These are phyloP conservation scores for Sarcomyxa edulis DNA, from an alignment of 768 basidiomycete species.

Conservation along the genomic window DNA sequence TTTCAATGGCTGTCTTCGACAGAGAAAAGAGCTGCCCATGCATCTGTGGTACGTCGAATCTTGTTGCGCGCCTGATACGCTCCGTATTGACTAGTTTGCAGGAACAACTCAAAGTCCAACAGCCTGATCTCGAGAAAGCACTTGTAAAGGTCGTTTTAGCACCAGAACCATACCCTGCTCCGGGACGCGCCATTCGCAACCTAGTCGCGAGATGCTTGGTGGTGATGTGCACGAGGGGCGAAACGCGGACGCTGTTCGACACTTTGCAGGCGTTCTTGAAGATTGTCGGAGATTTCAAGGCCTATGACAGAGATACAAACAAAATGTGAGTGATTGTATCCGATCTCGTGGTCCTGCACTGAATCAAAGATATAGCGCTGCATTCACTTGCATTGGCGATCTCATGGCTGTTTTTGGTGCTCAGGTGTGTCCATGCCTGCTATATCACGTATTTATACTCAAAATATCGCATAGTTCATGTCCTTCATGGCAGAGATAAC, in stretches of 20 bases:
- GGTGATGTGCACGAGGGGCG: constrained; percentile 69
- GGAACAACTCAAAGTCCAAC: constrained; percentile 63
- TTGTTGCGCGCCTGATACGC: background rate
- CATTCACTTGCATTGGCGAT: constrained; percentile 84
- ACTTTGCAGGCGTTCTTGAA: constrained; percentile 75
- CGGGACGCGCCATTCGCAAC: constrained; percentile 83
- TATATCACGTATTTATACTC: no score
- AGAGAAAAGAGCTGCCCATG: constrained; percentile 50
- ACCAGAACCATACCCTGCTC: constrained; percentile 64
- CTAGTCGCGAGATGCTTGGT: constrained; percentile 75
- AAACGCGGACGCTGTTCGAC: constrained; percentile 84
- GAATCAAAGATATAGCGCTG: constrained; percentile 46
- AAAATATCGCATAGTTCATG: constrained; percentile 95
- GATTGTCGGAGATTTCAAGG: constrained; percentile 68
- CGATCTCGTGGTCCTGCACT: constrained; percentile 1
- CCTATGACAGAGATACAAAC: constrained; percentile 52
- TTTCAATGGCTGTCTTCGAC: constrained; percentile 77
- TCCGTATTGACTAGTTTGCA: constrained; percentile 23
- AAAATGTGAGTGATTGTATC: constrained; percentile 51
- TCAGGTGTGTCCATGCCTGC: constrained; percentile 52
- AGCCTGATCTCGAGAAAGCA: constrained; percentile 54
- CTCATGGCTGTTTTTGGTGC: constrained; percentile 81
- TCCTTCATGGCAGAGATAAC: constrained; percentile 89
- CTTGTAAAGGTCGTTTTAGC: constrained; percentile 67
- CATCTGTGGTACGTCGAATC: constrained; percentile 42